Conservation (phyloP, 768 basidiomycete genomes). For the Rhodotorula graminis region DNA sequence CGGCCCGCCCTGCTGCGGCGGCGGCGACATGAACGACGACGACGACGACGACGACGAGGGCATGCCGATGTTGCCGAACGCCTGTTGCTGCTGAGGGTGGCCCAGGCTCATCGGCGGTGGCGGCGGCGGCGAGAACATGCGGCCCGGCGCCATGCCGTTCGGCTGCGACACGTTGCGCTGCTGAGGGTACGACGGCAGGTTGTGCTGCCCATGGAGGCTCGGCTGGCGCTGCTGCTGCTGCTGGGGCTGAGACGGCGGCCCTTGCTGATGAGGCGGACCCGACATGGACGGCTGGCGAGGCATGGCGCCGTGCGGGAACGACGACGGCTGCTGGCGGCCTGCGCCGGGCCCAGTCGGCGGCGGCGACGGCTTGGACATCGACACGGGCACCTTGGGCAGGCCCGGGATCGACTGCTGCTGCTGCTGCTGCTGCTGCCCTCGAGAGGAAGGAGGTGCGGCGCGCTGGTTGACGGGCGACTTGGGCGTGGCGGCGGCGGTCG, state of each 20-base stretch:
- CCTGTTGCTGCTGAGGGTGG: slow-evolving; percentile 19
- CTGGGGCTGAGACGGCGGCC: neutral
- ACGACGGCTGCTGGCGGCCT: slow-evolving; percentile 5
- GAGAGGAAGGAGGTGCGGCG: slow-evolving; percentile 13
- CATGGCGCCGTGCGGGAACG: slow-evolving; percentile 30
- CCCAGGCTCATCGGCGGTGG: slow-evolving; percentile 19
- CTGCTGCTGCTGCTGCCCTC: slow-evolving; percentile 21
- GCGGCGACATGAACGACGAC: slow-evolving; percentile 14
- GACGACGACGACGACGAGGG: neutral
- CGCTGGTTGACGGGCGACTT: slow-evolving; percentile 30
- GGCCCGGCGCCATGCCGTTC: slow-evolving; percentile 21
- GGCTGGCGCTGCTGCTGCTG: slow-evolving; percentile 21
- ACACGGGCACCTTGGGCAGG: slow-evolving; percentile 31
- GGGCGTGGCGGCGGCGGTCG: slow-evolving; percentile 7
- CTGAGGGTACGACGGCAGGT: slow-evolving; percentile 31
- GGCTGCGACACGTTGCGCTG: slow-evolving; percentile 23
- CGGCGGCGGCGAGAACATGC: slow-evolving; percentile 36
- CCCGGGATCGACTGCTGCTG: slow-evolving; percentile 31
- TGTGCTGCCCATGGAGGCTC: slow-evolving; percentile 16
- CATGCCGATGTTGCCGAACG: slow-evolving; percentile 24
- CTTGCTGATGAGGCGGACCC: neutral
- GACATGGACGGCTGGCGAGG: slow-evolving; percentile 29
- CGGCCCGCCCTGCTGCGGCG: slow-evolving; percentile 19
- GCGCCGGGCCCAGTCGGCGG: neutral
- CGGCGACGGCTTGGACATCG: slow-evolving; percentile 17